Percentiles rank a stretch among this genome's conserved stretches.
These are phyloP conservation scores for Lunularia cruciata DNA, from an alignment of 225 moss, liverwort and hornwort genomes.

Conservation along the genomic window DNA sequence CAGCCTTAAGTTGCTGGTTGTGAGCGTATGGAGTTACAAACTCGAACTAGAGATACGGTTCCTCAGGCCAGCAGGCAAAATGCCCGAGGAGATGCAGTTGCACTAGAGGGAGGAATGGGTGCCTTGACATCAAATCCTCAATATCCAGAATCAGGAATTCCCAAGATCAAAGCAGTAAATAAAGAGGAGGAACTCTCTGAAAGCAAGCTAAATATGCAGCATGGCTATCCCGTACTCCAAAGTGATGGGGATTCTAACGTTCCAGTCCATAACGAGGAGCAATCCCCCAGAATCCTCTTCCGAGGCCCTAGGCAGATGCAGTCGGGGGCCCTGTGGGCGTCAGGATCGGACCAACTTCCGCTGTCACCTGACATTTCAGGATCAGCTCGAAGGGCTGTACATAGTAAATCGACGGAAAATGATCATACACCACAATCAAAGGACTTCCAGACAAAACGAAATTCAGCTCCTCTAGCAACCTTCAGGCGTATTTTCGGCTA, in stretches of 20 bases:
- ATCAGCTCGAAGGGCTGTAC: not conserved
- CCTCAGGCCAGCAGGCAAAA: not conserved
- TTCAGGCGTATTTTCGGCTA: conserved; percentile 44
- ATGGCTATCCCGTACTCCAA: not conserved
- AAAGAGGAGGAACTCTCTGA: not conserved
- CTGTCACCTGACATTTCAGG: conserved; percentile 8
- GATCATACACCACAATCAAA: not conserved
- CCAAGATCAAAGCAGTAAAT: not conserved
- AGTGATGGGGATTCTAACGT: not conserved
- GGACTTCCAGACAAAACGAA: not conserved
- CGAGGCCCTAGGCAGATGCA: not conserved
- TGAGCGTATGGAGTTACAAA: conserved; percentile 13
- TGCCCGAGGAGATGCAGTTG: not conserved
- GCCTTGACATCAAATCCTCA: not conserved
- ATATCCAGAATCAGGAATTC: not conserved
- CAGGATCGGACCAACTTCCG: not conserved
- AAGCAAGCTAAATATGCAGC: not conserved
- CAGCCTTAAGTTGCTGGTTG: not conserved
- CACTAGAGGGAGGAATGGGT: too few relatives aligned
- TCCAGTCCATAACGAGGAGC: conserved; percentile 7
- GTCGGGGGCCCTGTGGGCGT: not conserved
- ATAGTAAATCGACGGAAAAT: conserved; percentile 6
- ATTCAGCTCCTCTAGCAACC: not conserved
- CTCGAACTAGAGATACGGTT: conserved; percentile 16
- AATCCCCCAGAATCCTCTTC: not conserved